These are phyloP conservation scores for Aechmea fasciata DNA, from an alignment of 176 grass and related monocot genomes.

Conservation along the genomic window DNA sequence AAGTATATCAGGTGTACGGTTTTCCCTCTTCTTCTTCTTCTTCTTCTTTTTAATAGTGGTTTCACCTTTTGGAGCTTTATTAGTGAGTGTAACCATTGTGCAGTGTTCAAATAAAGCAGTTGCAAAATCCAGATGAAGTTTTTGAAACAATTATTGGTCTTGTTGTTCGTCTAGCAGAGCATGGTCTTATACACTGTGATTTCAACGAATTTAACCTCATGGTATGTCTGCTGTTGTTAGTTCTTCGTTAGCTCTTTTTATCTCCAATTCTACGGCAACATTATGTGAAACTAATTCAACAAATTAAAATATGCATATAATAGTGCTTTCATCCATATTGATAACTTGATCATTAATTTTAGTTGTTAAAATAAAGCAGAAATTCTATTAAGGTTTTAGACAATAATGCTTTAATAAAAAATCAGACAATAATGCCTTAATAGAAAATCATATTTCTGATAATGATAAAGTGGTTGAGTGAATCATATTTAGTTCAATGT, in stretches of 20 bases:
- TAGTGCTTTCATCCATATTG: no score
- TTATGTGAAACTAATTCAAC: not conserved
- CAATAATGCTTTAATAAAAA: no score
- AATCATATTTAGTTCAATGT: no score
- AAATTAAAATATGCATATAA: no score
- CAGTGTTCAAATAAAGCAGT: slow-evolving; percentile 79
- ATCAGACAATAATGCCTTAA: no score
- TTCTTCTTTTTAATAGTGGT: slow-evolving; percentile 1
- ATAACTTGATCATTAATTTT: no score
- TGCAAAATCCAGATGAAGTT: slow-evolving; percentile 78
- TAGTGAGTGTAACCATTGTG: slow-evolving; percentile 1
- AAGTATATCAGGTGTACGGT: slow-evolving; percentile 10
- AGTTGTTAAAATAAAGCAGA: no score
- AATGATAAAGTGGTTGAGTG: no score
- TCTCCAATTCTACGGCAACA: not conserved
- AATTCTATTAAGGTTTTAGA: no score
- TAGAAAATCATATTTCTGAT: no score
- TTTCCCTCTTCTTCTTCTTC: not conserved
- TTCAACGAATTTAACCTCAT: slow-evolving; percentile 99
- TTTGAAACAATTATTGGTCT: slow-evolving; percentile 76
- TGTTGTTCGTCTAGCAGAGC: slow-evolving; percentile 78
- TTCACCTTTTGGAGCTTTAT: not conserved
- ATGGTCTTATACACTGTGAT: slow-evolving; percentile 97
- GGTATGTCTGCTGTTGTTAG: slow-evolving; percentile 31
- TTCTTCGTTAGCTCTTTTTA: slow-evolving; percentile 1